Evolutionary conservation across 2,329 filamentous ascomycete species (phyloP).

Genomic region (Aspergillus candidus): DNA sequence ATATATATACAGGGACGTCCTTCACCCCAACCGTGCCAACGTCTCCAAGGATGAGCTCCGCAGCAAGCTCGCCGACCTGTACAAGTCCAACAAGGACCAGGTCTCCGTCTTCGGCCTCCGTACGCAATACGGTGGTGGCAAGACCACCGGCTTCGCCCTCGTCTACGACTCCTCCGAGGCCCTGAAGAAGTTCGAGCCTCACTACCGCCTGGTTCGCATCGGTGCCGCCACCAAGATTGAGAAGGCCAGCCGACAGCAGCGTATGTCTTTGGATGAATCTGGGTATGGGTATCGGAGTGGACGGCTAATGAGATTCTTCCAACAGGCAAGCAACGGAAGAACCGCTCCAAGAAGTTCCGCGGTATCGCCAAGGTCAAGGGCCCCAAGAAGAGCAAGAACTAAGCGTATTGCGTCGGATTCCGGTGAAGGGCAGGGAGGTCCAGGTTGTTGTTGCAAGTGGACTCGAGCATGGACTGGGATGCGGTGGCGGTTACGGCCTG

Average conservation of each 20-base stretch:
- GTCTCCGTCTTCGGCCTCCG: conserved; percentile 97
- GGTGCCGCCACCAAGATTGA: conserved; percentile 91
- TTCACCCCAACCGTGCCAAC: conserved; percentile 97
- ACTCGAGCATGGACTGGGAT: conserved; percentile 2
- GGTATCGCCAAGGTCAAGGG: conserved; percentile 98
- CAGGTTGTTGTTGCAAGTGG: conserved; percentile 17
- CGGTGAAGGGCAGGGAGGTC: conserved; percentile 24
- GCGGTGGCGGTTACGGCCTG: conserved; percentile 7
- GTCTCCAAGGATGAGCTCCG: conserved; percentile 99
- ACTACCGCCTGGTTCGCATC: conserved; percentile 92
- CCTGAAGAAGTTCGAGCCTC: conserved; percentile 99
- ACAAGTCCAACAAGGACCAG: conserved; percentile 98
- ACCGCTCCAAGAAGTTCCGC: conserved; percentile 97
- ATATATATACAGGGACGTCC: conserved; percentile 71
- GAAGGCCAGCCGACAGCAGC: conserved; percentile 97
- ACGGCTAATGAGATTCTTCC: neutral
- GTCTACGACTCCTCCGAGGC: conserved; percentile 98
- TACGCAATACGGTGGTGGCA: conserved; percentile 99
- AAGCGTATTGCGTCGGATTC: conserved; percentile 41
- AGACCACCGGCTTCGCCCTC: conserved; percentile 97
- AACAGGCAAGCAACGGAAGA: conserved; percentile 99
- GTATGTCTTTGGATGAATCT: conserved; percentile 57
- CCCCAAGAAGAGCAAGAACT: conserved; percentile 85
- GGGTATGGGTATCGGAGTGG: neutral
- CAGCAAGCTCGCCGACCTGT: conserved; percentile 85